Percentiles rank a stretch among this genome's conserved stretches.
phyloP scores from a whole-genome alignment of 495 filamentous ascomycete species.

The Talaromyces stipitatus region DNA sequence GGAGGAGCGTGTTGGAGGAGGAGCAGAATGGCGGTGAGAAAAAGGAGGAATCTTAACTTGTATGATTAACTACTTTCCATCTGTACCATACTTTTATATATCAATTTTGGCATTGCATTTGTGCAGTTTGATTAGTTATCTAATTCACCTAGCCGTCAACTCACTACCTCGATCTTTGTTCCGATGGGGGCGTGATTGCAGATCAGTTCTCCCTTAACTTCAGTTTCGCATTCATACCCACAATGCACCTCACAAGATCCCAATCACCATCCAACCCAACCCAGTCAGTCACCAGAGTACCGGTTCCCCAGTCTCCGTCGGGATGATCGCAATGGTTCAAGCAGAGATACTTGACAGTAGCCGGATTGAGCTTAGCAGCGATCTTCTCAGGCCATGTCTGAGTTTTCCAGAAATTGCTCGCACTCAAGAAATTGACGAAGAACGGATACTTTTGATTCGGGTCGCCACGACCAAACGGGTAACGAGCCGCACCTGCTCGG shows the following conservation, averaged over 20 bases:
- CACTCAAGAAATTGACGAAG: slow-evolving; percentile 85
- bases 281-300: slow-evolving; percentile 90
- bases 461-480: slow-evolving; percentile 31
- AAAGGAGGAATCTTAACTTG: slow-evolving; percentile 26
- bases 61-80: slow-evolving; percentile 8
- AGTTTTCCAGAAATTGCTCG: slow-evolving; percentile 86
- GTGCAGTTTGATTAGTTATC: not conserved
- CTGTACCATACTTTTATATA: slow-evolving; percentile 29
- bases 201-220: slow-evolving; percentile 34
- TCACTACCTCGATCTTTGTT: not conserved
- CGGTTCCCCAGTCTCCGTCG: slow-evolving; percentile 73
- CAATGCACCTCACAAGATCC: slow-evolving; percentile 83
- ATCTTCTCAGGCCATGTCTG: slow-evolving; percentile 92
- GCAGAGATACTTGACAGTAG: slow-evolving; percentile 72
- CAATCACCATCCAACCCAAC: slow-evolving; percentile 86
- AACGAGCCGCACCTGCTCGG: slow-evolving; percentile 49
- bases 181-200: not conserved
- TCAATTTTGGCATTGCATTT: not conserved
- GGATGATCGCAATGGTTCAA: slow-evolving; percentile 48
- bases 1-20: slow-evolving; percentile 70
- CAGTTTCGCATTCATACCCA: slow-evolving; percentile 82
- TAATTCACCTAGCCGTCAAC: too few relatives aligned
- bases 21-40: slow-evolving; percentile 40
- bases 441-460: slow-evolving; percentile 51
- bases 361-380: slow-evolving; percentile 88